Base-by-base conservation (phyloP, 2,329 filamentous ascomycete genomes). In the Aspergillus hiratsukae region DNA sequence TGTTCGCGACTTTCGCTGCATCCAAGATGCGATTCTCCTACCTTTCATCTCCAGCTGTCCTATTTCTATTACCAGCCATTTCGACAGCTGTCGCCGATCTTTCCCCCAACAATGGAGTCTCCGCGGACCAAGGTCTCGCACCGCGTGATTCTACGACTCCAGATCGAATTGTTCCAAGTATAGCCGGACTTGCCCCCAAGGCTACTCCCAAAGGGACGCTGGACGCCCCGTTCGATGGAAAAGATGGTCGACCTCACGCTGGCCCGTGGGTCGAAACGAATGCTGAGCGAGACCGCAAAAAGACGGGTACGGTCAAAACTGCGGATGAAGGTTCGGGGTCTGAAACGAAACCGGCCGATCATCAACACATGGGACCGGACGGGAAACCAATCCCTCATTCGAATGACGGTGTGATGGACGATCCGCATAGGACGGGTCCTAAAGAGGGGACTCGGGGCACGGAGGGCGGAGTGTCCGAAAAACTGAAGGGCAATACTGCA, bases 211-310 rank as follows among this genome's bases (percentile, higher is more conserved):
- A 78, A 62, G 85, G 84, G 53, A 87, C 85, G 52, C 91, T 91
- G 72, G 87, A 94, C 77, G 90, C 89, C 55, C 93, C 93, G 0
- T 87, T 97, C 21, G 94, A 97, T 71, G 92, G 92, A 48, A 88
- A 89, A 66, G 94, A 97, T 76, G 94, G 94, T 49, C 94, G 92
- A 76, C 94, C 94, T 49, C 93, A 97, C 70, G 85, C 87, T 21
- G 94, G 94, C 1, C 94, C 94, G 1, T 87, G 83, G 68, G 76
- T 81, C 48, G 78, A 80, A 61, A 79, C 77, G 5, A 74, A 64
- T 45, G 76, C 77, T 25, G 77, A 79, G 29, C 71, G 78, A 53
- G 77, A 79, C 58, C 73, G 76, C 57, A 79, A 79, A 59, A 65
- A 70, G 61, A 56, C 66, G 40, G 68, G 61, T 56, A 71, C 61